Conservation (phyloP, 306 rosid genomes). For the Pterocarpus macrocarpus region DNA sequence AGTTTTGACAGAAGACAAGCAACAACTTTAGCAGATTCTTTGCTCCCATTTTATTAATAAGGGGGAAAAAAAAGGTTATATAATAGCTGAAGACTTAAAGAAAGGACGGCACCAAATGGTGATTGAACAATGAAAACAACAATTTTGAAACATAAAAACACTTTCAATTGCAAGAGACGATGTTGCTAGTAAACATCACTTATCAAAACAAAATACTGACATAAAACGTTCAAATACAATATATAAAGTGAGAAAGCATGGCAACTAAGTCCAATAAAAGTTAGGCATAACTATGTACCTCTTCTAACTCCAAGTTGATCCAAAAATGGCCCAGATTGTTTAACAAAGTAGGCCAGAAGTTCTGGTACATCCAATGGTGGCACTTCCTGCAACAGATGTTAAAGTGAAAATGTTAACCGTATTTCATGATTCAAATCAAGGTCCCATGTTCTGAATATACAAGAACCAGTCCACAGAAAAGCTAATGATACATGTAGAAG, state of each 20-base stretch:
- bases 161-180: slow-evolving; percentile 25
- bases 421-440: slow-evolving; percentile 35
- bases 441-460: slow-evolving; percentile 30
- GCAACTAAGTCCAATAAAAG: slow-evolving; percentile 32
- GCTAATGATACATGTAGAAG: slow-evolving; percentile 35
- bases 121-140: slow-evolving; percentile 4
- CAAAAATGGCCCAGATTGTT: slow-evolving; percentile 88
- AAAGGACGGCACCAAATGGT: not conserved
- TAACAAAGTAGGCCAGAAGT: slow-evolving; percentile 92
- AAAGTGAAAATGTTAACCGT: slow-evolving; percentile 41
- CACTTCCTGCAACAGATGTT: slow-evolving; percentile 70
- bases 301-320: slow-evolving; percentile 91
- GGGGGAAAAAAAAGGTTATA: not conserved
- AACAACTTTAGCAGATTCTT: slow-evolving; percentile 6
- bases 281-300: slow-evolving; percentile 57
- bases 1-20: not conserved
- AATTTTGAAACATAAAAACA: slow-evolving; percentile 34
- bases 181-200: slow-evolving; percentile 14
- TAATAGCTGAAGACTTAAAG: slow-evolving; percentile 17
- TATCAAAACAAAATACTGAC: slow-evolving; percentile 1
- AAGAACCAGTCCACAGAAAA: slow-evolving; percentile 39
- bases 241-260: slow-evolving; percentile 33
- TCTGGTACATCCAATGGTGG: slow-evolving; percentile 91
- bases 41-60: slow-evolving; percentile 7
- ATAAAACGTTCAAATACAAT: slow-evolving; percentile 12